These are phyloP conservation scores for Stentor roeselii DNA, from an alignment of 73 alveolate genomes.

Conservation along the genomic window DNA sequence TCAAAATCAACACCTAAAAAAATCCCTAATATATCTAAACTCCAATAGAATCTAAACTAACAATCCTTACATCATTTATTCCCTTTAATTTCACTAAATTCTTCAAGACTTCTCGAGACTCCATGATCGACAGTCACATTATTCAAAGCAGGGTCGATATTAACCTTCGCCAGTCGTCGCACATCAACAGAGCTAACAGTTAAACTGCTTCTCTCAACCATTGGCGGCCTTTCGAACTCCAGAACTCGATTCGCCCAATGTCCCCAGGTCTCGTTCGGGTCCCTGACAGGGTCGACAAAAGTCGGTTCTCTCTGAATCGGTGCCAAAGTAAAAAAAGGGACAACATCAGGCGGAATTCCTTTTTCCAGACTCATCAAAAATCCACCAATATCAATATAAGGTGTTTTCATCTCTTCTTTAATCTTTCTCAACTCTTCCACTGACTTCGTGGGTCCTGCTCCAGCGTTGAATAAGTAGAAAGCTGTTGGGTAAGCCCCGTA, in stretches of 20 bases:
- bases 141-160: too few relatives aligned
- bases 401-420: background rate
- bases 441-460: background rate
- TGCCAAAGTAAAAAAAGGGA: background rate
- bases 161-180: too few relatives aligned
- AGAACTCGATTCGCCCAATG: constrained; percentile 23
- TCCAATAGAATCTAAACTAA: too few relatives aligned
- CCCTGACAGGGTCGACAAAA: constrained; percentile 22
- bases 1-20: too few relatives aligned
- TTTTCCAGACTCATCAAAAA: background rate
- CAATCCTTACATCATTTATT: too few relatives aligned
- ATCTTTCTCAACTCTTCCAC: background rate
- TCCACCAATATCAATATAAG: background rate
- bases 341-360: background rate
- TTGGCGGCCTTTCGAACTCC: constrained; percentile 23
- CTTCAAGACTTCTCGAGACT: too few relatives aligned
- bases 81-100: too few relatives aligned
- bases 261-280: constrained; percentile 28
- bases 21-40: too few relatives aligned
- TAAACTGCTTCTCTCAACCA: constrained; percentile 25
- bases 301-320: background rate
- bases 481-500: constrained; percentile 13
- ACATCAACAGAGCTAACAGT: too few relatives aligned
- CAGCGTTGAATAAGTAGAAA: background rate
- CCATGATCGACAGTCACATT: too few relatives aligned